A percentile compares a stretch with the other conserved stretches of the same genome.
These are phyloP conservation scores for Nicotiana otophora DNA, from an alignment of 257 asterid species.

Conservation along the genomic window DNA sequence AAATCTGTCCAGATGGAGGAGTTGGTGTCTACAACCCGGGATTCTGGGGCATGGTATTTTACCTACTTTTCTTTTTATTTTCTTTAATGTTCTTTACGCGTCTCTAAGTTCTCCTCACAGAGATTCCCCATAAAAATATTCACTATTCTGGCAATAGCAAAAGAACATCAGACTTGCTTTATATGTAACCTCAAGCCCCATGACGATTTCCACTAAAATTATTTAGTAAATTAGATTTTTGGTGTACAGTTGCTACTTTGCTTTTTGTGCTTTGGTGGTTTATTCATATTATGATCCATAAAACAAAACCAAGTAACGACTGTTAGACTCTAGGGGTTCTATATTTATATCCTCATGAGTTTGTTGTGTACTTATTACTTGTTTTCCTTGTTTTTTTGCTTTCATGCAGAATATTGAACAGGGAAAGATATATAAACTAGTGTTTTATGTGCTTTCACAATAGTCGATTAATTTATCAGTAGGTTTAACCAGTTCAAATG, in stretches of 20 bases:
- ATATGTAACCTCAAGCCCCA: not conserved
- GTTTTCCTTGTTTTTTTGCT: not conserved
- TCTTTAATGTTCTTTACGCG: not conserved
- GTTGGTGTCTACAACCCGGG: conserved; percentile 96
- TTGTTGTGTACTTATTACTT: not conserved
- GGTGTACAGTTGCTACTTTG: not conserved
- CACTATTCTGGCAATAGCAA: not conserved
- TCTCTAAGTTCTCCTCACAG: not conserved
- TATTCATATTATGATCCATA: not conserved
- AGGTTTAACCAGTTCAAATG: conserved; percentile 60
- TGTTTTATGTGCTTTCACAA: conserved; percentile 58
- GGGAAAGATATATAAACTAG: conserved; percentile 75
- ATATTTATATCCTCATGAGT: not conserved
- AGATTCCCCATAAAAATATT: not conserved
- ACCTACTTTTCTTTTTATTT: not conserved
- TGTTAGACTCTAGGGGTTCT: not conserved
- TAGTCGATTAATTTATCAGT: conserved; percentile 50
- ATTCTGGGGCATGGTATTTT: conserved; percentile 94
- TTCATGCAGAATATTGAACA: conserved; percentile 70
- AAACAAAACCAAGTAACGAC: not conserved
- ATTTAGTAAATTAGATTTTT: not conserved
- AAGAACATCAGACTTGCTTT: not conserved
- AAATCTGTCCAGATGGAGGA: conserved; percentile 72
- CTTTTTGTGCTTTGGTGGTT: not conserved
- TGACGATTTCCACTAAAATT: not conserved